Percentiles rank a stretch among this genome's conserved stretches.
phyloP scores from a whole-genome alignment of 176 grass and related monocot genomes.

The Musa itinerans region DNA sequence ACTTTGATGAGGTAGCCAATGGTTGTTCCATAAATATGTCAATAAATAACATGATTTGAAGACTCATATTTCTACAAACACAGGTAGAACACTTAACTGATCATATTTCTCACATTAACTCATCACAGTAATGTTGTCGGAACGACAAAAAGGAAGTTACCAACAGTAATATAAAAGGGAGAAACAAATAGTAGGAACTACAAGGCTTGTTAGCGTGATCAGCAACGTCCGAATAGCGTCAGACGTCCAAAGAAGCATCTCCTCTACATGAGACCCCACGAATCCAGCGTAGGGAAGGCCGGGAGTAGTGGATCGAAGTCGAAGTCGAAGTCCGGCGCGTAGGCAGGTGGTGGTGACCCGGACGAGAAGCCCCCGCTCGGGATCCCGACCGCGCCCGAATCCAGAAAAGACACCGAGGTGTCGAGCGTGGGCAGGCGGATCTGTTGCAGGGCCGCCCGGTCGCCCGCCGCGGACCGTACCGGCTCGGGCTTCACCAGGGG shows the following conservation, averaged over 20 bases:
- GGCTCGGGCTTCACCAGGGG: background rate
- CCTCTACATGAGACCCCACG: slow-evolving; percentile 43
- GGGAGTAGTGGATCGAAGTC: slow-evolving; percentile 28
- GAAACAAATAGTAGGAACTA: too few relatives aligned
- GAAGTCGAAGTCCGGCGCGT: slow-evolving; percentile 11
- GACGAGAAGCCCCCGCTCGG: background rate
- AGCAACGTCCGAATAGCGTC: background rate
- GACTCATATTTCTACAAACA: too few relatives aligned
- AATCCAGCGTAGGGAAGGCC: slow-evolving; percentile 69
- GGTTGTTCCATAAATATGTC: too few relatives aligned
- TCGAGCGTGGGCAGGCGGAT: slow-evolving; percentile 38
- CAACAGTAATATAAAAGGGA: too few relatives aligned
- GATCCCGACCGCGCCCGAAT: background rate
- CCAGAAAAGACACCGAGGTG: slow-evolving; percentile 32
- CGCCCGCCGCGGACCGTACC: background rate
- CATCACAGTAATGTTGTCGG: too few relatives aligned
- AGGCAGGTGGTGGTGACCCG: background rate
- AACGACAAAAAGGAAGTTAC: too few relatives aligned
- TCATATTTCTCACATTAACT: too few relatives aligned
- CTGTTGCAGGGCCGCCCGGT: background rate
- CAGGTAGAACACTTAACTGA: too few relatives aligned
- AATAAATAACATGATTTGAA: too few relatives aligned
- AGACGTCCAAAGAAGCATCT: background rate
- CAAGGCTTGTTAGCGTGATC: background rate
- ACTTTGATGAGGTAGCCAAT: too few relatives aligned